phyloP scores from a whole-genome alignment of 345 rosid species.

The Brassica carinata region DNA sequence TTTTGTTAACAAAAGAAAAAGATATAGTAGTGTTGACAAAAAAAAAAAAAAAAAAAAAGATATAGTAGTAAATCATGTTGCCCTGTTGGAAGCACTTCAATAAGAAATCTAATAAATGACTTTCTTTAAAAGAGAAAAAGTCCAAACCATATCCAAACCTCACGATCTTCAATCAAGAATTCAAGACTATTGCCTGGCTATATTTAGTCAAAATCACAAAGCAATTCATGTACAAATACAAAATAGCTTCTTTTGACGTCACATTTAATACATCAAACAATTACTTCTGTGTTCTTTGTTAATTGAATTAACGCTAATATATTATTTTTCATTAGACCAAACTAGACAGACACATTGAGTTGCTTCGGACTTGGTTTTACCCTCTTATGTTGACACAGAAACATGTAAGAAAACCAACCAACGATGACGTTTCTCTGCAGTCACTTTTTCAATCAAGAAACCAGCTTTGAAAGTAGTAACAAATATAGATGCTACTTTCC shows the following conservation, averaged over 20 bases:
- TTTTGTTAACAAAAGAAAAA: slow-evolving; percentile 4
- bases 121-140: slow-evolving; percentile 10
- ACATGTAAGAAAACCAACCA: slow-evolving; percentile 33
- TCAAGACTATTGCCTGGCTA: slow-evolving; percentile 22
- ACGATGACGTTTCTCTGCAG: slow-evolving; percentile 38
- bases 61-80: background rate
- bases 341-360: slow-evolving; percentile 29
- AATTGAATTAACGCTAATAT: slow-evolving; percentile 1
- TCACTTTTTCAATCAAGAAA: slow-evolving; percentile 25
- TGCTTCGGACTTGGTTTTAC: slow-evolving; percentile 40
- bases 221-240: background rate
- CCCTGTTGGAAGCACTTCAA: background rate
- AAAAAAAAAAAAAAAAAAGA: background rate
- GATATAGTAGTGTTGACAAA: background rate
- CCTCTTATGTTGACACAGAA: slow-evolving; percentile 39
- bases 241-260: slow-evolving; percentile 15
- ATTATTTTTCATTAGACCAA: slow-evolving; percentile 17
- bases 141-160: background rate
- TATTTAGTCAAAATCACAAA: slow-evolving; percentile 23
- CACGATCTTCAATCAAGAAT: slow-evolving; percentile 19
- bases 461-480: slow-evolving; percentile 10
- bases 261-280: background rate
- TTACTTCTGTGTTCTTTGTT: slow-evolving; percentile 18
- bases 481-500: slow-evolving; percentile 29
- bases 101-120: slow-evolving; percentile 17